These are phyloP conservation scores for Chondrus crispus DNA, from an alignment of 23 red algal genomes.

Conservation along the genomic window DNA sequence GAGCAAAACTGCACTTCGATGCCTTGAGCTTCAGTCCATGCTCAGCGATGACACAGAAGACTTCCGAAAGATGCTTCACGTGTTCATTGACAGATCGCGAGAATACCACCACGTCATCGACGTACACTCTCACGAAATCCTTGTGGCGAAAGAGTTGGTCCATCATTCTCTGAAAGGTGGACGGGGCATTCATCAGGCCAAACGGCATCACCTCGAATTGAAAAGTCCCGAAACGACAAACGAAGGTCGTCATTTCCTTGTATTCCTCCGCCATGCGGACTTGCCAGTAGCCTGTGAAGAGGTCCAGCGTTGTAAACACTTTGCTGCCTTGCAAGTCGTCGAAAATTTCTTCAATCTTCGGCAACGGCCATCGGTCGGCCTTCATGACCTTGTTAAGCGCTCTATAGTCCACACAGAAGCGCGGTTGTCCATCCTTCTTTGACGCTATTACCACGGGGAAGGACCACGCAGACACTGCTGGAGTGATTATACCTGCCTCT, in stretches of 20 bases:
- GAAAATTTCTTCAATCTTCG: background rate
- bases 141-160: background rate
- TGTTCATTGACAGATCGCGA: background rate
- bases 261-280: background rate
- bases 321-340: background rate
- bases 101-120: conserved; percentile 8
- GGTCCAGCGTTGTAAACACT: background rate
- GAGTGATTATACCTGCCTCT: no score
- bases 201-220: conserved; percentile 38
- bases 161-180: conserved; percentile 11
- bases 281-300: background rate
- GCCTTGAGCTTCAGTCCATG: conserved; percentile 27
- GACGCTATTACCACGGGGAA: no score
- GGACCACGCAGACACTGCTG: no score
- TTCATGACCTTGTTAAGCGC: no score
- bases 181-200: conserved; percentile 39
- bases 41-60: background rate
- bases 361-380: no score
- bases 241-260: conserved; percentile 42
- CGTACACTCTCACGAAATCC: conserved; percentile 8
- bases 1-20: conserved; percentile 21
- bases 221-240: background rate
- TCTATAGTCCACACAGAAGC: no score
- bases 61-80: background rate
- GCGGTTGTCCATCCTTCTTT: no score